Base-by-base conservation (phyloP, 169 alveolate species). In the Plasmodium billcollinsi region DNA sequence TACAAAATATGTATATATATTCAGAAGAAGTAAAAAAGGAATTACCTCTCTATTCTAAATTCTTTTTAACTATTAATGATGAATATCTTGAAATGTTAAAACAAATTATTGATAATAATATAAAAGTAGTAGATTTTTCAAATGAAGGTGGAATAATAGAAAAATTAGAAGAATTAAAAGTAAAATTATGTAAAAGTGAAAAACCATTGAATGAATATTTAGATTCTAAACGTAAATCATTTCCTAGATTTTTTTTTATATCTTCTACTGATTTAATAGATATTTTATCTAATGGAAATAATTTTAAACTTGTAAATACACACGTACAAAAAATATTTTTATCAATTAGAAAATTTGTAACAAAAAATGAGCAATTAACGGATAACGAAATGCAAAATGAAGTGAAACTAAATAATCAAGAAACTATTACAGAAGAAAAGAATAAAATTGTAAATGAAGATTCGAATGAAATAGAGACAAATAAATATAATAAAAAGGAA, bases 1-100 rank as follows among this genome's bases (percentile, higher is more conserved):
- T 98, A 86, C 99, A 98, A 96, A 98, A 98, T 76, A 94, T 98
- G 85, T 98, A 97, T 94, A 97, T 98, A 62, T 95, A 97, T 93
- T 97, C 99, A 47, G 99, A 97, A 88, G 99, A 98, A 95, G 99
- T 98, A 89, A 98, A 97, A 95, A 97, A 96, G 93, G 99, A 98
- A 95, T 94, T 98, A 29, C 99, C 99, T 5, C 95, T 95, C 59
- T 99, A 97, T 92, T 94, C 98, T 7, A 98, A 97, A 93, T 95
- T 96, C 74, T 98, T 98, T 93, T 97, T 96, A 65, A 97, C 96
- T 59, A 97, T 98, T 59, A 99, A 98, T 88, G 96, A 93, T 92
- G 98, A 95, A 89, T 98, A 97, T 89, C 97, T 97, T 91, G 97
- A 95, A 78, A 96, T 98, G 59, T 83, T 98, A 88, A 88, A 93